Conservation (phyloP, 1,139 yeast genomes). For the Scheffersomyces illinoinensis region DNA sequence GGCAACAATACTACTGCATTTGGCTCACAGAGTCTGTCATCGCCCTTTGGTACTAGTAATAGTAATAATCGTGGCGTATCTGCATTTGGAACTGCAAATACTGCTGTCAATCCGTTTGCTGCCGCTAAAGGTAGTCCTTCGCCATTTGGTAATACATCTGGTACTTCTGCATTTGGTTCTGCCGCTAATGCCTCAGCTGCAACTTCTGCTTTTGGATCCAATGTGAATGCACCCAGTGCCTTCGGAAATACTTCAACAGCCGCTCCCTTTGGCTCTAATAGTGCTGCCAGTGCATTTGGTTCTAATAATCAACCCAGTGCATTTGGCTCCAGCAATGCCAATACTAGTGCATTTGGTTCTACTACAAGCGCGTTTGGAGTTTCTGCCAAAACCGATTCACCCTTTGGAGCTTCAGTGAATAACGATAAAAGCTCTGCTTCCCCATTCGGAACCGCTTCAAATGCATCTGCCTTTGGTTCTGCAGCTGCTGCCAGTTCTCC, state of each 20-base stretch:
- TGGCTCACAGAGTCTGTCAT: not conserved
- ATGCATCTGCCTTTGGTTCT: constrained; percentile 8
- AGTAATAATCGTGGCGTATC: not conserved
- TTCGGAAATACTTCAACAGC: not conserved
- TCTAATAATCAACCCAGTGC: constrained; percentile 4
- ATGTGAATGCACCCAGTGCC: not conserved
- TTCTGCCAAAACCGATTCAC: constrained; percentile 5
- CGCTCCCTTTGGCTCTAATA: constrained; percentile 1
- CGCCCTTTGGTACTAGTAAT: not conserved
- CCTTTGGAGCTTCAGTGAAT: constrained; percentile 10
- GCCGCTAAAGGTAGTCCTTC: not conserved
- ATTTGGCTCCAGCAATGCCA: constrained; percentile 13
- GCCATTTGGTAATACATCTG: constrained; percentile 3
- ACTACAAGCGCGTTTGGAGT: constrained; percentile 9
- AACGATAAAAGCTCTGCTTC: constrained; percentile 5
- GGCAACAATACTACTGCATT: constrained; percentile 2
- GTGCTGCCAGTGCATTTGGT: constrained; percentile 9
- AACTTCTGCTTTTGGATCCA: not conserved
- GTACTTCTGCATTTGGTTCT: constrained; percentile 8
- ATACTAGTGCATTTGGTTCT: constrained; percentile 6
- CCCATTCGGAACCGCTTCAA: constrained; percentile 13
- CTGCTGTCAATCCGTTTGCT: constrained; percentile 11
- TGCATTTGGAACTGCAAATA: not conserved
- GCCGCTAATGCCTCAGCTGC: not conserved
- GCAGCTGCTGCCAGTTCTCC: constrained; percentile 5